A percentile compares a stretch with the other conserved stretches of the same genome.
Evolutionary conservation across 2,329 filamentous ascomycete species (phyloP).

Genomic region (Raffaelea ambrosiae): DNA sequence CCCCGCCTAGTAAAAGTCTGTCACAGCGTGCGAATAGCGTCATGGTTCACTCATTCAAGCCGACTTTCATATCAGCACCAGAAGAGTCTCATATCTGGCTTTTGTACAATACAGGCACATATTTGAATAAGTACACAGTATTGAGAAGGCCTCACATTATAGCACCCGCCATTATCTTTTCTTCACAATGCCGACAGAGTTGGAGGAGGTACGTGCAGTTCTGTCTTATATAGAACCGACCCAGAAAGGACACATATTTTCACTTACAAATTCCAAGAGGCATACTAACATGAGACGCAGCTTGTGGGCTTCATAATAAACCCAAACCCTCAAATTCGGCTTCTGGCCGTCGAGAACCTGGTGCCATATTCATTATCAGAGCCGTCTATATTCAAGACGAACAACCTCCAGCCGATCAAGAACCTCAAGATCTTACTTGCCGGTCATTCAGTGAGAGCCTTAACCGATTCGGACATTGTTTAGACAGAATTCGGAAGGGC

Average conservation of each 20-base stretch:
- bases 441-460: slow-evolving; percentile 63
- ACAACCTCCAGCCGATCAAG: slow-evolving; percentile 69
- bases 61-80: no score
- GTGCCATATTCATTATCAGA: slow-evolving; percentile 71
- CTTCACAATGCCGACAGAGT: slow-evolving; percentile 64
- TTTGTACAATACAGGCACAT: no score
- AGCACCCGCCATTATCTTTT: no score
- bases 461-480: background rate
- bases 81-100: background rate
- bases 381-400: slow-evolving; percentile 73
- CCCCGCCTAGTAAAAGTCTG: slow-evolving; percentile 8
- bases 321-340: slow-evolving; percentile 82
- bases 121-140: background rate
- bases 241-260: background rate
- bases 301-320: slow-evolving; percentile 90
- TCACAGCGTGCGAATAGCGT: slow-evolving; percentile 9
- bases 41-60: background rate
- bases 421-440: slow-evolving; percentile 80
- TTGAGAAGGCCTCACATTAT: no score
- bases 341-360: slow-evolving; percentile 76
- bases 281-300: slow-evolving; percentile 31
- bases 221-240: background rate
- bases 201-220: slow-evolving; percentile 55
- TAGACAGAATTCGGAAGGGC: background rate
- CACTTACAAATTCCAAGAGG: background rate